Conservation (phyloP, 768 basidiomycete species). For the Hortiboletus flavorubellus region DNA sequence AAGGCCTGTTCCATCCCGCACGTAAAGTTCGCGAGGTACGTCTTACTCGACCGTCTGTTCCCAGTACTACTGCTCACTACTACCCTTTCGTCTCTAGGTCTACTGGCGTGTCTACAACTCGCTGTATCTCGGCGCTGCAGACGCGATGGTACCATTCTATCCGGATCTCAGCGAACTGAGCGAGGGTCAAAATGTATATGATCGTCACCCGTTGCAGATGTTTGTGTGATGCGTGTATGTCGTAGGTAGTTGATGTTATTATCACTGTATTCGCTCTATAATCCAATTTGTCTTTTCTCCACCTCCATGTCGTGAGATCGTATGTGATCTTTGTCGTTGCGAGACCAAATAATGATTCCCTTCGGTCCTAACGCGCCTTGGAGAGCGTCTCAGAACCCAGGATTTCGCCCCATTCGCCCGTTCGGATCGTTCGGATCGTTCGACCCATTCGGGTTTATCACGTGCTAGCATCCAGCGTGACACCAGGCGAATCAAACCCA, state of each 20-base stretch:
- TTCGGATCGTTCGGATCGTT: too few species aligned
- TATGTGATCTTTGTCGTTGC: too few species aligned
- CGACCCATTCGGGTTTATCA: too few species aligned
- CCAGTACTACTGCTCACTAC: not conserved
- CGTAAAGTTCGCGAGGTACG: conserved; percentile 92
- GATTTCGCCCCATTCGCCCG: too few species aligned
- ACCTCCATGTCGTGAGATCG: too few species aligned
- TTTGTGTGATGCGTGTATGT: conserved; percentile 55
- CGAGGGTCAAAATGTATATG: conserved; percentile 88
- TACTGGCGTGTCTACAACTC: conserved; percentile 98
- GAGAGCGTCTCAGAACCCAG: too few species aligned
- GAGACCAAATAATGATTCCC: too few species aligned
- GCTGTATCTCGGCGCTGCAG: conserved; percentile 84
- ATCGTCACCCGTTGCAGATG: conserved; percentile 78
- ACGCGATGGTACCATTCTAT: conserved; percentile 94
- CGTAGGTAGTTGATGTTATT: conserved; percentile 5
- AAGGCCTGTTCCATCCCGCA: conserved; percentile 96
- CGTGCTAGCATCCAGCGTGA: too few species aligned
- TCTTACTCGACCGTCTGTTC: not conserved
- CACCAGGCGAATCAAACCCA: too few species aligned
- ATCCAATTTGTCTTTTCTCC: not conserved
- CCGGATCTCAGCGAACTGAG: conserved; percentile 87
- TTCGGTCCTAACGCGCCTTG: too few species aligned
- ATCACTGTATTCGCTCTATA: conserved; percentile 1
- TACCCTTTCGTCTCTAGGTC: conserved; percentile 34